Evolutionary conservation across 305 asterid genomes (phyloP).

Genomic region (Fraxinus baroniana): DNA sequence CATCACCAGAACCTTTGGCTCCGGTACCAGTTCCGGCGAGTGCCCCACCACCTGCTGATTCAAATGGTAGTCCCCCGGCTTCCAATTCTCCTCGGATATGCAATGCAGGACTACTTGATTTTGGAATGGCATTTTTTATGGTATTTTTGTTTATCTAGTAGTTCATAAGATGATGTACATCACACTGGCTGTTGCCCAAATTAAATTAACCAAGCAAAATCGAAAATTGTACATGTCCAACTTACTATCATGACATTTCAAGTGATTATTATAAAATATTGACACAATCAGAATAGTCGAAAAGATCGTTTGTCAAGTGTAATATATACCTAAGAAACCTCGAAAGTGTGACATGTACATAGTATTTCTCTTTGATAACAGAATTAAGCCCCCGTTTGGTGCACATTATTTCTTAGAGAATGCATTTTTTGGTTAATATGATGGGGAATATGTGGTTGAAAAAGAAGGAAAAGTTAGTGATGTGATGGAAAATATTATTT

Average conservation of each 20-base stretch:
- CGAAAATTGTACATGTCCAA: not conserved
- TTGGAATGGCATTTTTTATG: conserved; percentile 10
- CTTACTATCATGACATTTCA: not conserved
- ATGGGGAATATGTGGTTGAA: no score
- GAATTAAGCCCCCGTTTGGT: no score
- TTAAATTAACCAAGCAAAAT: not conserved
- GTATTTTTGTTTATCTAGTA: conserved; percentile 7
- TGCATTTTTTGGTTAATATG: no score
- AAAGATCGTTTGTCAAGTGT: not conserved
- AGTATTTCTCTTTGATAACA: not conserved
- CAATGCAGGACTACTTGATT: conserved; percentile 14
- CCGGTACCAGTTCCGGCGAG: not conserved
- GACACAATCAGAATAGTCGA: not conserved
- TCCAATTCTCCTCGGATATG: conserved; percentile 9
- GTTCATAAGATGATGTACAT: not conserved
- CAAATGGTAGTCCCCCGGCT: conserved; percentile 4
- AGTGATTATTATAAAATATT: not conserved
- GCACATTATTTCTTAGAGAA: no score
- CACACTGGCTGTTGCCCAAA: not conserved
- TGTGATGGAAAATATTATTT: no score
- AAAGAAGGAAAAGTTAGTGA: no score
- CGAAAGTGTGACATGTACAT: no score
- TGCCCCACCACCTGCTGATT: conserved; percentile 31
- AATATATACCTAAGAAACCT: no score
- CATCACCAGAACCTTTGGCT: not conserved